These are phyloP conservation scores for Auricularia sp. DNA, from an alignment of 768 basidiomycete species.

Conservation along the genomic window DNA sequence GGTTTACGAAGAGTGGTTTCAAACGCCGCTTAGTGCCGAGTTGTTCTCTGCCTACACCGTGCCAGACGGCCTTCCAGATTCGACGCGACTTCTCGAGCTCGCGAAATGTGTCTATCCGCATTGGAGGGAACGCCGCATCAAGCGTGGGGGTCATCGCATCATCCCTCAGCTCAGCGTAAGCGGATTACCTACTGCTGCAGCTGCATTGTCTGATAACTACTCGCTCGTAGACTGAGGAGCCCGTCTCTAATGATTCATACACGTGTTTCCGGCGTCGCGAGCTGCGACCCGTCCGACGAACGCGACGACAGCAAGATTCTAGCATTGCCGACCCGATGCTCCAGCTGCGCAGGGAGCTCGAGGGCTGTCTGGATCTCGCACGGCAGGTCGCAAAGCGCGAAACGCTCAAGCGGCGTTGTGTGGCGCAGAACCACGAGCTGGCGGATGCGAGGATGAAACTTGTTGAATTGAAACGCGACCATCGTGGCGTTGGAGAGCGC, in stretches of 20 bases:
- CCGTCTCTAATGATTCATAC: conserved; percentile 83
- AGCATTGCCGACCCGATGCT: conserved; percentile 82
- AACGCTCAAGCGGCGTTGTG: conserved; percentile 55
- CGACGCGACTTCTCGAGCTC: conserved; percentile 40
- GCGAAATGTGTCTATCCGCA: conserved; percentile 74
- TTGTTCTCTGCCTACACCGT: background rate
- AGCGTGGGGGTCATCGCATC: conserved; percentile 73
- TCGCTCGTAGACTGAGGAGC: conserved; percentile 62
- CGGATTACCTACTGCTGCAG: conserved; percentile 5
- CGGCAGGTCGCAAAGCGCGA: conserved; percentile 62
- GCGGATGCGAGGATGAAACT: conserved; percentile 74
- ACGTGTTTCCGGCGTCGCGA: conserved; percentile 96
- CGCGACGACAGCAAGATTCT: conserved; percentile 71
- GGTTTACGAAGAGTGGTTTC: conserved; percentile 1
- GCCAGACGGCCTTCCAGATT: background rate
- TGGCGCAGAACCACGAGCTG: conserved; percentile 47
- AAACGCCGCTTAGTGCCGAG: background rate
- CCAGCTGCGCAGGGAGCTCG: conserved; percentile 72
- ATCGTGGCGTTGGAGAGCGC: conserved; percentile 47
- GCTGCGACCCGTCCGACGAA: conserved; percentile 89
- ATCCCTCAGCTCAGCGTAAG: conserved; percentile 83
- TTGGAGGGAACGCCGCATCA: conserved; percentile 79
- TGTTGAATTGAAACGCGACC: conserved; percentile 71
- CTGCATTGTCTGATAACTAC: background rate
- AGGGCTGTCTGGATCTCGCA: conserved; percentile 63